phyloP scores from a whole-genome alignment of 2,329 filamentous ascomycete genomes.

The Monilinia fructigena region DNA sequence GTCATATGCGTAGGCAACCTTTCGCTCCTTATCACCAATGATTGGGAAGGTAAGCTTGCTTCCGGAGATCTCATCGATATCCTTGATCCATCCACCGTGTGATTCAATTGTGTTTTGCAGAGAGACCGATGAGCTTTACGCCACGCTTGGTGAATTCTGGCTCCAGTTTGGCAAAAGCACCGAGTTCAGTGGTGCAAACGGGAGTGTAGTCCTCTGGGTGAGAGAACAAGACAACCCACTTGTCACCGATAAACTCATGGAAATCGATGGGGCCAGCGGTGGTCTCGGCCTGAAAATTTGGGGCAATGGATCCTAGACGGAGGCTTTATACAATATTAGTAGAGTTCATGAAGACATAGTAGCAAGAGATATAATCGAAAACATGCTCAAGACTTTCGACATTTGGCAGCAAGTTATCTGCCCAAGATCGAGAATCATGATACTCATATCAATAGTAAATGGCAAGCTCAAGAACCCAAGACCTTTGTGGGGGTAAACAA shows the following conservation, averaged over 20 bases:
- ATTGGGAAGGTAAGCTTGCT: constrained; percentile 73
- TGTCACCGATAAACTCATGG: constrained; percentile 76
- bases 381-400: not conserved
- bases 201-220: constrained; percentile 91
- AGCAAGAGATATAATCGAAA: not conserved
- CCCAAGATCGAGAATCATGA: not conserved
- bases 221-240: constrained; percentile 80
- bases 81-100: constrained; percentile 87
- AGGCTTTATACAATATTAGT: constrained; percentile 46
- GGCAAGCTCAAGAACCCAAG: not conserved
- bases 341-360: not conserved
- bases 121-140: constrained; percentile 88
- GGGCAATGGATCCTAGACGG: constrained; percentile 65
- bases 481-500: not conserved
- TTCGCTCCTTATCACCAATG: constrained; percentile 76
- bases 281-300: constrained; percentile 82
- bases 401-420: not conserved
- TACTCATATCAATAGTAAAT: not conserved
- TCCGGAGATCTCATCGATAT: constrained; percentile 77
- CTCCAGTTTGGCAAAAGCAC: constrained; percentile 86
- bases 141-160: constrained; percentile 82
- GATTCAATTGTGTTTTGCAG: constrained; percentile 83
- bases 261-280: constrained; percentile 77
- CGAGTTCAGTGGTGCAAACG: constrained; percentile 93
- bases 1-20: constrained; percentile 74